Base-by-base conservation (phyloP, 352 stramenopile genomes). In the Phytopythium ostracodes region DNA sequence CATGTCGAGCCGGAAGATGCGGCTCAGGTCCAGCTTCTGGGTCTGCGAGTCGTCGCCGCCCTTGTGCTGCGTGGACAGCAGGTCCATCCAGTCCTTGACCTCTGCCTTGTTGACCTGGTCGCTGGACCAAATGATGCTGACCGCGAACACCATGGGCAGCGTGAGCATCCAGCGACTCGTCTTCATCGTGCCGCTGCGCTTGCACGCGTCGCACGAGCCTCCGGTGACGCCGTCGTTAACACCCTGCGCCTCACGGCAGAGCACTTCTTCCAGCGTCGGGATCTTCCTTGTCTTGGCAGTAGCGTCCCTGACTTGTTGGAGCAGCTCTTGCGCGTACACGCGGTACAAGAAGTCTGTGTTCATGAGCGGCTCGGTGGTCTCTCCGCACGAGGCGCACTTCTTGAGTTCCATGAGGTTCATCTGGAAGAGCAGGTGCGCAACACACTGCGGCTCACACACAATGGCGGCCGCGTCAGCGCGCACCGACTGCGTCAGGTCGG, bases 351-450 rank as follows among this genome's bases (percentile, higher is more conserved):
- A 92, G 68, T 94, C 83, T 43, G 79, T 91, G 68, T 91, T 91
- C 81, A 94, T 91, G 14, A 90, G 38, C 20, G 85, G 85, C 60
- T 94, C 85, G 14, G 73, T 70, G 18, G 84, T 92, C 47, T 84
- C 77, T 8, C 69, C 72, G 59, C 85, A 94, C 27, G 72, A 66
- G 7, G 63, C 47, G 60, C 85, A 94, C 46, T 76, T 73, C 59
- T 80, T 79, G 24, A 92, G 76, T 65, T 94, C 85, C 83, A 94
- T 91, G 56, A 94, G 72, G 59, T 92, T 89, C 83, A 91, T 91
- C 65, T 94, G 83, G 72, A 94, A 94, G 9, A 94, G 65, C 63
- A 88, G 60, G 59, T 94, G 85, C 27, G 83, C 83, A 25, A 94
- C 79, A 56, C 85, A 94, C 62, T 89, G 79, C 49, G 85, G 85